A percentile compares a stretch with the other conserved stretches of the same genome.
phyloP scores from a whole-genome alignment of 371 early-diverging fungal genomes.

The Mycotypha africana region DNA sequence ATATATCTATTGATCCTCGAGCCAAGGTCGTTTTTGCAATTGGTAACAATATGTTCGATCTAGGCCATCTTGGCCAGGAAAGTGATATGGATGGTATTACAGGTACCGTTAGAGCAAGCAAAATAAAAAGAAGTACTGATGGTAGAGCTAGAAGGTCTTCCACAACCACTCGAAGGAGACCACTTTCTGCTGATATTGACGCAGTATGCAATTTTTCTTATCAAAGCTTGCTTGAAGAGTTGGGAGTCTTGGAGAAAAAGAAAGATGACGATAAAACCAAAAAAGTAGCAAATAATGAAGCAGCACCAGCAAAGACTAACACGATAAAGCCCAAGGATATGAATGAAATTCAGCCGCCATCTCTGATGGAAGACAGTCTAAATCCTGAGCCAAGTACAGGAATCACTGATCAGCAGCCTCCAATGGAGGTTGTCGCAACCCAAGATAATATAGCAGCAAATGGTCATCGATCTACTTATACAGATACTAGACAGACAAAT shows the following conservation, averaged over 20 bases:
- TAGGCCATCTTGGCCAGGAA: slow-evolving; percentile 26
- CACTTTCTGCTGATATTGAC: slow-evolving; percentile 13
- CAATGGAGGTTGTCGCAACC: no score
- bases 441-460: no score
- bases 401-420: no score
- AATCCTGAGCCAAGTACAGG: no score
- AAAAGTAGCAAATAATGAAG: no score
- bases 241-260: slow-evolving; percentile 10
- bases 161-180: slow-evolving; percentile 1
- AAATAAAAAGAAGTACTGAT: background rate
- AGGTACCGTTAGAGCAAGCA: background rate
- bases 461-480: no score
- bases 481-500: no score
- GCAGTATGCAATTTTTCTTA: slow-evolving; percentile 16
- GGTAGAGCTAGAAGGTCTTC: background rate
- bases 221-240: slow-evolving; percentile 20
- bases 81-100: background rate
- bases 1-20: slow-evolving; percentile 34
- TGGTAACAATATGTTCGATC: slow-evolving; percentile 49
- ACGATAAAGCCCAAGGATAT: no score
- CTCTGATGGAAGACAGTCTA: no score
- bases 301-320: no score
- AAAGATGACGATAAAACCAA: background rate
- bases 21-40: slow-evolving; percentile 49
- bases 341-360: no score